A percentile compares a stretch with the other conserved stretches of the same genome.
These are phyloP conservation scores for Mrakia blollopis DNA, from an alignment of 768 basidiomycete genomes.

Conservation along the genomic window DNA sequence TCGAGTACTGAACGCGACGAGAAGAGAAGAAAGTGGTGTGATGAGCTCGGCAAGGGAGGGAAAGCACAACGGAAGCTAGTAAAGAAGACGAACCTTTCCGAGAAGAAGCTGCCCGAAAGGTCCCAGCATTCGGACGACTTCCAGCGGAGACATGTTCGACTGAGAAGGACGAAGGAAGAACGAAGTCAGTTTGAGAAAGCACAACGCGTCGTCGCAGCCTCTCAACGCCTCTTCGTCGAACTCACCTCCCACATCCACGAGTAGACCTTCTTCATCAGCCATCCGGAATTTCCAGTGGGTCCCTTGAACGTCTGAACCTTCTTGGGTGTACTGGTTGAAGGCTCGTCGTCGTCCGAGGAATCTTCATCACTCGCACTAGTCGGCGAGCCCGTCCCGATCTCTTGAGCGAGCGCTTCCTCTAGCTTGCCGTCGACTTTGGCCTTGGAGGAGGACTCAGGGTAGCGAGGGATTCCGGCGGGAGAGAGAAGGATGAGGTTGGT, in stretches of 20 bases:
- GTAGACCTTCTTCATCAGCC: constrained; percentile 15
- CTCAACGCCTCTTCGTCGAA: too few relatives aligned
- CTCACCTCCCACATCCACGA: constrained; percentile 21
- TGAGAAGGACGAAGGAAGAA: neutral
- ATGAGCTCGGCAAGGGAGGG: neutral
- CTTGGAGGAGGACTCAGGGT: neutral
- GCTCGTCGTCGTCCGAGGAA: neutral
- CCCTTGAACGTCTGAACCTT: constrained; percentile 29
- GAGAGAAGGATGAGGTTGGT: constrained; percentile 20
- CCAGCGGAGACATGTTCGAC: constrained; percentile 9
- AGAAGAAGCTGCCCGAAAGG: constrained; percentile 11
- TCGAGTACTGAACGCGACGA: neutral
- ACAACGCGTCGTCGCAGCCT: neutral
- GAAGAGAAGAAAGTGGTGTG: neutral
- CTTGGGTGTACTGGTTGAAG: neutral
- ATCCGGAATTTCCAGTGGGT: constrained; percentile 22
- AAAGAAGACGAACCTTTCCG: neutral
- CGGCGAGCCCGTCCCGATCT: neutral
- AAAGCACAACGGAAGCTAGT: neutral
- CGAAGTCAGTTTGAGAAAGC: neutral
- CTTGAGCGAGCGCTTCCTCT: neutral
- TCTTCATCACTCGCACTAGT: constrained; percentile 9
- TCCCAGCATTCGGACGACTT: constrained; percentile 6
- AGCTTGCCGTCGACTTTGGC: neutral
- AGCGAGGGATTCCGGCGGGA: constrained; percentile 22